Percentiles rank a stretch among this genome's conserved stretches.
Conservation (phyloP, 2,329 filamentous ascomycete genomes). For the Cordyceps cateniannulata region DNA sequence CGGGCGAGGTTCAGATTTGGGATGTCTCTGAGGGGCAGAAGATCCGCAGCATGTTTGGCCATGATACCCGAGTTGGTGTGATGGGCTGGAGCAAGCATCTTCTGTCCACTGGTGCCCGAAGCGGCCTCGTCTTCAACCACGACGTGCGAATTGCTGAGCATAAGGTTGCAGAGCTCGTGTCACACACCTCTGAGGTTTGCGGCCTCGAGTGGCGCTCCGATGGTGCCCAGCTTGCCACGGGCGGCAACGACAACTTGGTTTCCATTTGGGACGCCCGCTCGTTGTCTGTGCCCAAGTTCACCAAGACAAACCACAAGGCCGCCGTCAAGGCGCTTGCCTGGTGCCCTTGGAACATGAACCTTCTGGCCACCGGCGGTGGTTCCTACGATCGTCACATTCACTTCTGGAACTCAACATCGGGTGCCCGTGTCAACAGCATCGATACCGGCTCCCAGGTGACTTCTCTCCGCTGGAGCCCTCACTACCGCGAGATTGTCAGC, state of each 20-base stretch:
- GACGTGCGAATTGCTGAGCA: conserved; percentile 96
- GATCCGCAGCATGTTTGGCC: conserved; percentile 96
- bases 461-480: conserved; percentile 89
- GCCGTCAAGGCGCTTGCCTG: conserved; percentile 97
- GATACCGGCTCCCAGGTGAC: conserved; percentile 98
- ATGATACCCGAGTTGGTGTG: conserved; percentile 91
- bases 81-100: conserved; percentile 99
- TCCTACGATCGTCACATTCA: conserved; percentile 97
- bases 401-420: conserved; percentile 99
- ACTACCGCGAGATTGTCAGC: conserved; percentile 97
- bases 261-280: conserved; percentile 98
- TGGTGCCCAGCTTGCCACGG: conserved; percentile 92
- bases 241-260: conserved; percentile 97
- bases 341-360: conserved; percentile 98
- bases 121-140: conserved; percentile 95
- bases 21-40: conserved; percentile 92
- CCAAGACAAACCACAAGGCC: conserved; percentile 98
- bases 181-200: conserved; percentile 95
- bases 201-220: conserved; percentile 97
- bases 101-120: conserved; percentile 88
- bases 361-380: conserved; percentile 91
- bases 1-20: conserved; percentile 98
- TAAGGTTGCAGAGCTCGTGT: conserved; percentile 95
- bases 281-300: conserved; percentile 91
- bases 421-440: conserved; percentile 97